Evolutionary conservation across 129 eudicot genomes (phyloP), one percentile per base, ranked within the genome.

Genomic region (Flaveria brownii): DNA sequence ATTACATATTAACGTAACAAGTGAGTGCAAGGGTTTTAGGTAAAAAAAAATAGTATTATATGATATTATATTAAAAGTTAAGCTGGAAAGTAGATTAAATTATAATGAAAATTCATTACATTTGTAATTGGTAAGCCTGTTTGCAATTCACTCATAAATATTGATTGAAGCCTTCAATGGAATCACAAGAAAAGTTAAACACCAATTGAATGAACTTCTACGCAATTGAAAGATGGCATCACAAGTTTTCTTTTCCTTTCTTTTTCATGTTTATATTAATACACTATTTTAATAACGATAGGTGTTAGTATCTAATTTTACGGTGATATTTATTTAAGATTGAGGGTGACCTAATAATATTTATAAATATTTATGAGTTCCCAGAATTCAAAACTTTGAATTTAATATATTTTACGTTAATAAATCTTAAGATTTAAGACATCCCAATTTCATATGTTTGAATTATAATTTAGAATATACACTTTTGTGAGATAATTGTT

Each of bases 191-290:
- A 64, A 54, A 80, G 78, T 71, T 80, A 80, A 79, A 64, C 52
- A 64, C 68, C 59, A 54, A 80, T 66, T 65, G 69, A 65, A 80
- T 80, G 83, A 65, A 72, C 51, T 42, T 72, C 42, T 65, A 52
- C 83, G 83, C 83, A 80, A 80, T 80, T 65, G 78, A 73, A 80
- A 73, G 74, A 80, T 65, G 74, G 70, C 72, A 80, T 80, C 78
- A 64, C 83, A 72, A 80, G 78, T 55, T 80, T 72, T 79, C 68
- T 63, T 79, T 69, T 72, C 39, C 39, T 54, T 28, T 63, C 45
- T 15, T 63, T 63, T 61, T 71, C 72, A 79, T 62, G 57, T 62
- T 36, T 50, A 49, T 39, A 42, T 80, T 23, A 72, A 55, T 80
- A 41, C 69, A 54, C 23, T 6, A 62, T 80, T 73, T 80, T 57